Conservation (phyloP, 2,329 filamentous ascomycete genomes). For the Neonectria sp. region DNA sequence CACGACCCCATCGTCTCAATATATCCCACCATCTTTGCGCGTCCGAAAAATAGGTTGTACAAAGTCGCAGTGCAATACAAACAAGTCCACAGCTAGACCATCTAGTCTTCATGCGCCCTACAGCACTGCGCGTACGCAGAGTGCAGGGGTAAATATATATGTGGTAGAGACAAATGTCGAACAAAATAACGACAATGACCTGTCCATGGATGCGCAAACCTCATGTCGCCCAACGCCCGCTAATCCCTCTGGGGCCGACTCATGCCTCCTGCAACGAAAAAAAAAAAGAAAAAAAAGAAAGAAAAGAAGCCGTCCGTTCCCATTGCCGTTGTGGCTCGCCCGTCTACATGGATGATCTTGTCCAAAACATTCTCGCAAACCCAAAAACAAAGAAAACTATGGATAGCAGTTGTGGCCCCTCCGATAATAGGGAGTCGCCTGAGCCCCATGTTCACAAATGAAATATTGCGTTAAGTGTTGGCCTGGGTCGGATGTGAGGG, state of each 20-base stretch:
- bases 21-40: background rate
- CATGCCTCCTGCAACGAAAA: conserved; percentile 9
- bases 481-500: background rate
- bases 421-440: conserved; percentile 2
- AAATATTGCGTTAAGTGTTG: conserved; percentile 13
- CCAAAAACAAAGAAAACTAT: conserved; percentile 30
- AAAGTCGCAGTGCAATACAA: conserved; percentile 14
- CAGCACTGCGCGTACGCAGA: conserved; percentile 4
- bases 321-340: conserved; percentile 34
- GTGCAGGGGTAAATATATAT: conserved; percentile 19
- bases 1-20: background rate
- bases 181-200: conserved; percentile 10
- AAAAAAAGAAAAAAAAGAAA: background rate
- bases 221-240: conserved; percentile 41
- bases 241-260: conserved; percentile 33
- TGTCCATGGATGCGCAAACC: conserved; percentile 10
- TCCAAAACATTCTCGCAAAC: conserved; percentile 14
- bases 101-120: conserved; percentile 14
- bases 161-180: conserved; percentile 10
- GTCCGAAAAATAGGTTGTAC: conserved; percentile 2
- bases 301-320: conserved; percentile 27
- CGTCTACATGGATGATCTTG: conserved; percentile 33
- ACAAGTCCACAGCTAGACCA: conserved; percentile 3
- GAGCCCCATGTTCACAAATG: conserved; percentile 7
- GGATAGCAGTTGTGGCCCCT: conserved; percentile 15